Percentiles rank a stretch among this genome's conserved stretches.
phyloP scores from a whole-genome alignment of 805 yeast genomes.

The Metschnikowia similis region DNA sequence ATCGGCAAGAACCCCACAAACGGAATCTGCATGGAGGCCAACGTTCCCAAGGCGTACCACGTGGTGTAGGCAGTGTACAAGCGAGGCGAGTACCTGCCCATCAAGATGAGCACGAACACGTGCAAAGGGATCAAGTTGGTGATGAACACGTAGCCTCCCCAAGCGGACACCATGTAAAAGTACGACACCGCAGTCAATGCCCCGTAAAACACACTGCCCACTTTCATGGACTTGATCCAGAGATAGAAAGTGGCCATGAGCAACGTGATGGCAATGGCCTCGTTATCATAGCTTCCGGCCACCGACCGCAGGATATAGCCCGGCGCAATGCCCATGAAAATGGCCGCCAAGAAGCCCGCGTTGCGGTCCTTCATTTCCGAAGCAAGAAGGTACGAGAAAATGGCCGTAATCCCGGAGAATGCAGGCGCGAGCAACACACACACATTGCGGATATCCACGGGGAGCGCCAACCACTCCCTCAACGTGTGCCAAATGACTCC shows the following conservation, averaged over 20 bases:
- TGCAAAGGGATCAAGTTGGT: slow-evolving; percentile 96
- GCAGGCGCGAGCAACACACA: slow-evolving; percentile 97
- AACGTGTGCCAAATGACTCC: slow-evolving; percentile 80
- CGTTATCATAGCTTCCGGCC: slow-evolving; percentile 98
- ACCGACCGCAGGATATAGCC: slow-evolving; percentile 98
- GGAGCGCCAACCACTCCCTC: slow-evolving; percentile 59
- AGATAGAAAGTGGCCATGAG: slow-evolving; percentile 92
- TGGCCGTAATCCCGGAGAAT: slow-evolving; percentile 88
- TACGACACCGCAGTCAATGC: slow-evolving; percentile 81
- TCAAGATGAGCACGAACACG: slow-evolving; percentile 79
- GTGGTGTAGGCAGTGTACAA: slow-evolving; percentile 89
- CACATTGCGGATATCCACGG: slow-evolving; percentile 90
- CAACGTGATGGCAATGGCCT: slow-evolving; percentile 95
- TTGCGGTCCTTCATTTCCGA: slow-evolving; percentile 83
- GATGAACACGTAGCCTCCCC: slow-evolving; percentile 99
- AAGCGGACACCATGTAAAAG: slow-evolving; percentile 98
- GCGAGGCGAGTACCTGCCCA: slow-evolving; percentile 89
- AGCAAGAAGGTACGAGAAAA: slow-evolving; percentile 82
- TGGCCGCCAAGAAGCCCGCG: slow-evolving; percentile 89
- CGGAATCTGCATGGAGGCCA: slow-evolving; percentile 98
- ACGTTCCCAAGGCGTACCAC: slow-evolving; percentile 96
- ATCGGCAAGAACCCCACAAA: slow-evolving; percentile 97
- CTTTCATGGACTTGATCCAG: slow-evolving; percentile 92
- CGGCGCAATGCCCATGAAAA: slow-evolving; percentile 96
- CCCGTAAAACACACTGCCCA: slow-evolving; percentile 84